Evolutionary conservation across 768 basidiomycete genomes (phyloP).

Genomic region (Myochromella boudieri): DNA sequence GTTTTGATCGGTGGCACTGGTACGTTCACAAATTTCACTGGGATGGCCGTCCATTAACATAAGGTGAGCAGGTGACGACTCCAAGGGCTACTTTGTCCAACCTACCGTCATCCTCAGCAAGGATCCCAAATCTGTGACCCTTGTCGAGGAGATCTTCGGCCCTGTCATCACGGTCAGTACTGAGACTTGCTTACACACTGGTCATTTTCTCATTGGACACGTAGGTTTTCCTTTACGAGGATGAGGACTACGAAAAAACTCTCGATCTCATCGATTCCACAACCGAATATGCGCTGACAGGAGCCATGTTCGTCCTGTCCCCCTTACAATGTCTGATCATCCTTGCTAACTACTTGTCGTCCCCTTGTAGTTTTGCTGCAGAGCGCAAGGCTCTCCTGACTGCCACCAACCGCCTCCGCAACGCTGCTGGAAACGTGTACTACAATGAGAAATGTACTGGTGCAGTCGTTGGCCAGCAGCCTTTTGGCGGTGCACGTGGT

Average conservation of each 20-base stretch:
- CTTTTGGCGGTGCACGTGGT: slow-evolving; percentile 91
- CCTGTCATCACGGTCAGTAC: slow-evolving; percentile 84
- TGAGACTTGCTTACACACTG: not conserved
- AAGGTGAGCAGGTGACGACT: slow-evolving; percentile 67
- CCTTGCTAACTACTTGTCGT: slow-evolving; percentile 14
- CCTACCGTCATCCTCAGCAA: slow-evolving; percentile 93
- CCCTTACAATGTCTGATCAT: not conserved
- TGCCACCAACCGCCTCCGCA: slow-evolving; percentile 81
- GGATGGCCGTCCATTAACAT: not conserved
- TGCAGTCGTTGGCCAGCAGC: slow-evolving; percentile 97
- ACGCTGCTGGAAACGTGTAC: slow-evolving; percentile 95
- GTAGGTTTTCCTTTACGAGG: slow-evolving; percentile 86
- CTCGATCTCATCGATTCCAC: slow-evolving; percentile 85
- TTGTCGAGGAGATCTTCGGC: slow-evolving; percentile 96
- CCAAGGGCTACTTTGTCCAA: slow-evolving; percentile 90
- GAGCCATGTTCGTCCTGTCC: slow-evolving; percentile 64
- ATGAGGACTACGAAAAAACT: slow-evolving; percentile 83
- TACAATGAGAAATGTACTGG: slow-evolving; percentile 99
- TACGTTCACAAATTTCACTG: slow-evolving; percentile 33
- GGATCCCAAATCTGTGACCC: slow-evolving; percentile 85
- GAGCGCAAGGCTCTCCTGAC: slow-evolving; percentile 79
- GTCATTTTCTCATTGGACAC: not conserved
- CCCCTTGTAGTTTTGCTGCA: slow-evolving; percentile 63
- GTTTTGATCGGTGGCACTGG: slow-evolving; percentile 83
- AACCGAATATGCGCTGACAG: slow-evolving; percentile 90